Base-by-base conservation (phyloP, 805 yeast species). In the Kregervanrija fluxuum region DNA sequence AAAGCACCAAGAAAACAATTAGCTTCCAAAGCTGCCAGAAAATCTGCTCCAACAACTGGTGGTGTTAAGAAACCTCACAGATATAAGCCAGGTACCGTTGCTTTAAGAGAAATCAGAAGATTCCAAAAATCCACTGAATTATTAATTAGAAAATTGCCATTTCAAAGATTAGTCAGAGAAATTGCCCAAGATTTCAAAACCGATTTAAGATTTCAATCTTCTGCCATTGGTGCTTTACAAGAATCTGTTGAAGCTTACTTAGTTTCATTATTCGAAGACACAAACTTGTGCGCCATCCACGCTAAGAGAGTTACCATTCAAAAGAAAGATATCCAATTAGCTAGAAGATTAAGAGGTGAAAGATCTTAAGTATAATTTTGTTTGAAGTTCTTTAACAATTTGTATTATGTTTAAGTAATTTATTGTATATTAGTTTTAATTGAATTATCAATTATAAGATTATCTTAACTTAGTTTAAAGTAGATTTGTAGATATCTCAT, bases 241-340 rank as follows among this genome's bases (percentile, higher is more conserved):
- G 99, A 93, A 74, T 90, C 98, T 52, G 96, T 91, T 52, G 99
- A 91, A 77, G 97, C 97, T 63, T 93, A 89, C 79, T 77, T 93
- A 61, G 96, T 91, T 44, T 87, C 96, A 49, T 73, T 91, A 63
- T 93, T 91, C 59, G 98, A 91, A 77, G 98, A 93, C 71, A 93
- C 98, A 55, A 91, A 90, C 77, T 79, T 91, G 75, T 93, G 97
- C 75, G 97, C 98, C 54, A 87, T 89, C 58, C 99, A 91, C 73
- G 99, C 98, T 63, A 91, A 93, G 82, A 85, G 99, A 75, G 98
- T 91, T 59, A 91, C 99, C 54, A 88, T 91, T 65, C 96, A 88
- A 79, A 91, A 89, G 87, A 90, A 90, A 75, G 99, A 91, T 71
- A 87, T 91, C 68, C 96, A 90, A 67, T 79, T 91, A 66, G 99